A percentile compares a stretch with the other conserved stretches of the same genome.
These are phyloP conservation scores for Tremellales sp. DNA, from an alignment of 1,284 basidiomycete genomes.

Conservation along the genomic window DNA sequence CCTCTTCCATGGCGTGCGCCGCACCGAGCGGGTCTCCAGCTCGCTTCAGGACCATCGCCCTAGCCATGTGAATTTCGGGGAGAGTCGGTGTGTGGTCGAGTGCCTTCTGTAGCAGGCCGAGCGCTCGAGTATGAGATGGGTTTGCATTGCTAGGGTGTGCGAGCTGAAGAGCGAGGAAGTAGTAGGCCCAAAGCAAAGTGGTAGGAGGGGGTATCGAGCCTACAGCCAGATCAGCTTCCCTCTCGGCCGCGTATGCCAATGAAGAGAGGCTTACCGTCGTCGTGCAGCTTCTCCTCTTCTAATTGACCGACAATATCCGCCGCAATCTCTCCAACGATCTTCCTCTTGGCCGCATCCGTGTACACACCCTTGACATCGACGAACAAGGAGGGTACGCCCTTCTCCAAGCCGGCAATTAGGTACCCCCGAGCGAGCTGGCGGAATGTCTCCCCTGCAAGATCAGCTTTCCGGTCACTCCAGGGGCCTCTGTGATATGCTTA, in stretches of 20 bases:
- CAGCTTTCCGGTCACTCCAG: neutral
- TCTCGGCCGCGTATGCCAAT: neutral
- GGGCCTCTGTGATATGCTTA: constrained; percentile 34
- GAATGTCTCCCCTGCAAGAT: constrained; percentile 60
- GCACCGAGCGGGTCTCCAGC: constrained; percentile 76
- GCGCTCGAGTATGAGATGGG: constrained; percentile 53
- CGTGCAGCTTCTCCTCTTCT: constrained; percentile 41
- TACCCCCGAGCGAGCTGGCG: constrained; percentile 64
- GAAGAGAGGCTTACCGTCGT: constrained; percentile 33
- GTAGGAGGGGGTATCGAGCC: constrained; percentile 63
- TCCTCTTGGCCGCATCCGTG: constrained; percentile 59
- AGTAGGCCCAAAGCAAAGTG: constrained; percentile 89
- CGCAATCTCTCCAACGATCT: constrained; percentile 66
- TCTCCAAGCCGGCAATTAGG: constrained; percentile 65
- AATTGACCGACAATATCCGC: constrained; percentile 53
- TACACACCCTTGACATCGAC: constrained; percentile 89
- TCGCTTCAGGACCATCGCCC: constrained; percentile 81
- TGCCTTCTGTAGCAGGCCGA: constrained; percentile 64
- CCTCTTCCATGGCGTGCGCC: constrained; percentile 72
- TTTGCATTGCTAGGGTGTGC: constrained; percentile 58
- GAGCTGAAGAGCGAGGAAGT: constrained; percentile 90
- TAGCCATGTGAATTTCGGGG: constrained; percentile 83
- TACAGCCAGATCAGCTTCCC: constrained; percentile 9
- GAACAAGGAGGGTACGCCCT: constrained; percentile 91
- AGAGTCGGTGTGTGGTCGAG: constrained; percentile 86